phyloP scores from a whole-genome alignment of 768 basidiomycete genomes.

The Mycena sanguinolenta region DNA sequence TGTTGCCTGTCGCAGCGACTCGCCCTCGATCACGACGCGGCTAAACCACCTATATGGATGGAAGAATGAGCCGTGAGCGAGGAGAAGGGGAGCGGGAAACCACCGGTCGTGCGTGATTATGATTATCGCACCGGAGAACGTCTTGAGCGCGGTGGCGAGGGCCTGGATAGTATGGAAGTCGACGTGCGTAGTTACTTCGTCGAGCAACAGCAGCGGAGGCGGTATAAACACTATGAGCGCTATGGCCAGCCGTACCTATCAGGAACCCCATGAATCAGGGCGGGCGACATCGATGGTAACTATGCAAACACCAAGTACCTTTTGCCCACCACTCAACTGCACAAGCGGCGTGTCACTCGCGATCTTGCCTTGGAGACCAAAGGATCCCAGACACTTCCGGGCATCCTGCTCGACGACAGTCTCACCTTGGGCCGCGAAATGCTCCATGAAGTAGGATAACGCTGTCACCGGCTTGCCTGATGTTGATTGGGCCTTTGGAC shows the following conservation, averaged over 20 bases:
- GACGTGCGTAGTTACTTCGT: slow-evolving; percentile 80
- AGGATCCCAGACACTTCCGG: slow-evolving; percentile 55
- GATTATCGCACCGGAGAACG: slow-evolving; percentile 68
- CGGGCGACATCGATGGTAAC: background rate
- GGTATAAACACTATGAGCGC: slow-evolving; percentile 65
- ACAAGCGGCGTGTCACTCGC: slow-evolving; percentile 59
- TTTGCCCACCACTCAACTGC: slow-evolving; percentile 69
- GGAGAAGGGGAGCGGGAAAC: slow-evolving; percentile 26
- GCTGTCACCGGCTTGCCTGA: slow-evolving; percentile 41
- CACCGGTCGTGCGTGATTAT: slow-evolving; percentile 77
- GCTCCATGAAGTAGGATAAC: slow-evolving; percentile 41
- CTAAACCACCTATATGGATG: slow-evolving; percentile 40
- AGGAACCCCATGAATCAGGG: background rate
- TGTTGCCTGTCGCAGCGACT: slow-evolving; percentile 40
- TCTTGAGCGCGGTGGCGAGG: slow-evolving; percentile 63
- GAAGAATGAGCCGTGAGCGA: background rate
- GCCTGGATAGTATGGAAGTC: slow-evolving; percentile 72
- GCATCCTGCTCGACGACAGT: slow-evolving; percentile 54
- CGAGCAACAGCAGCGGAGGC: slow-evolving; percentile 67
- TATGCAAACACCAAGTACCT: slow-evolving; percentile 46
- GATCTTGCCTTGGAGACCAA: slow-evolving; percentile 59
- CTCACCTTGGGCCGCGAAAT: slow-evolving; percentile 49
- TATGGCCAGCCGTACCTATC: slow-evolving; percentile 70
- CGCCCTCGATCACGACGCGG: slow-evolving; percentile 42
- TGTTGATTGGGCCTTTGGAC: slow-evolving; percentile 37